These are phyloP conservation scores for Filosporella fistucella DNA, from an alignment of 495 filamentous ascomycete species.

Conservation along the genomic window DNA sequence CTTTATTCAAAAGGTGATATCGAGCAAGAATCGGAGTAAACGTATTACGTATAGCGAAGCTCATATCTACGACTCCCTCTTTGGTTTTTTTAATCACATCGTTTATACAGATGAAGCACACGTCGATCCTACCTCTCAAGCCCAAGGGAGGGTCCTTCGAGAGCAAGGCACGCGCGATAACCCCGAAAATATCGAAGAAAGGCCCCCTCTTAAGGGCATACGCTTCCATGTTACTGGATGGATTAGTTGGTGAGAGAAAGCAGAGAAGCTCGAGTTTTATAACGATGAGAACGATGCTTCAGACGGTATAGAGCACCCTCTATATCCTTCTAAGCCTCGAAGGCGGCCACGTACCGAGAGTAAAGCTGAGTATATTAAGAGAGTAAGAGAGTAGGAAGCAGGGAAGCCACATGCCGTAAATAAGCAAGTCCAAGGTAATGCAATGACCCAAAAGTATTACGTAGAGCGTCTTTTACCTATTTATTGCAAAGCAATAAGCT, in stretches of 20 bases:
- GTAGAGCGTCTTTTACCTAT: constrained; percentile 8
- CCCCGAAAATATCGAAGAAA: too few relatives aligned
- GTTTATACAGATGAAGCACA: constrained; percentile 13
- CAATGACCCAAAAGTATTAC: constrained; percentile 17
- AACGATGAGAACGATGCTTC: constrained; percentile 14
- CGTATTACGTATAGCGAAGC: neutral
- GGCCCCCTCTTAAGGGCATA: too few relatives aligned
- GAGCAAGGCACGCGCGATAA: constrained; percentile 6
- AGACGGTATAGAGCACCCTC: constrained; percentile 3
- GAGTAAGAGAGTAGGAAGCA: constrained; percentile 6
- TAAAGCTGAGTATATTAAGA: neutral
- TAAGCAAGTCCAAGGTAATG: constrained; percentile 7
- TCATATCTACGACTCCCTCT: neutral
- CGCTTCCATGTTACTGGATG: constrained; percentile 8
- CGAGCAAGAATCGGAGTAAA: constrained; percentile 1
- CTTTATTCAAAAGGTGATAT: constrained; percentile 7
- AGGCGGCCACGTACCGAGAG: neutral
- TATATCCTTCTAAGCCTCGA: constrained; percentile 7
- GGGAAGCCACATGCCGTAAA: constrained; percentile 2
- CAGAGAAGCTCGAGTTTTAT: constrained; percentile 12
- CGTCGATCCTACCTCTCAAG: constrained; percentile 10
- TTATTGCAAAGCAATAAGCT: neutral
- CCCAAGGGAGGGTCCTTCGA: constrained; percentile 1
- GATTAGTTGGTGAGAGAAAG: constrained; percentile 6
- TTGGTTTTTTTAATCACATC: constrained; percentile 6